phyloP scores from a whole-genome alignment of 345 rosid genomes.

The Durio zibethinus region DNA sequence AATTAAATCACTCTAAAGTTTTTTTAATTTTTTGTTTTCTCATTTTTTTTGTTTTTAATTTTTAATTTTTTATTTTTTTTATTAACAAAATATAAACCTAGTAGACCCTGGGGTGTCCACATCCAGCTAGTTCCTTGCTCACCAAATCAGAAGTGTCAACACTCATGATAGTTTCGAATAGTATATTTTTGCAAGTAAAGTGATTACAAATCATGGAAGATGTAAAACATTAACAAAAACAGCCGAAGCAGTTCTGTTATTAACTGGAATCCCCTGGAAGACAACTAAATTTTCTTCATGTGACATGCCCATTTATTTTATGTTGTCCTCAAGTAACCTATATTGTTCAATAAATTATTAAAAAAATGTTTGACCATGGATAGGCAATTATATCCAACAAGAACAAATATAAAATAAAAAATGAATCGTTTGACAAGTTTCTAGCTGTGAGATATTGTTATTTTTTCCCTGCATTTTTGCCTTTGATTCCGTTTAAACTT shows the following conservation, averaged over 20 bases:
- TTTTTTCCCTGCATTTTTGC: no score
- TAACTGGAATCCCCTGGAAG: background rate
- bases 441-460: no score
- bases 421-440: background rate
- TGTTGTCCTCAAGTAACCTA: background rate
- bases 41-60: no score
- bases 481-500: background rate
- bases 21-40: no score
- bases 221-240: background rate
- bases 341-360: background rate
- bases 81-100: no score
- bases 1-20: no score
- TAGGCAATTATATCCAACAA: background rate
- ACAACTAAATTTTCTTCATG: background rate
- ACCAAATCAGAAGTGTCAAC: background rate
- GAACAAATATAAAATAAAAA: background rate
- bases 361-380: background rate
- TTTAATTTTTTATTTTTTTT: no score
- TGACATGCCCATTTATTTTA: background rate
- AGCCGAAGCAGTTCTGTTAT: background rate
- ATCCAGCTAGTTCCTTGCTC: no score
- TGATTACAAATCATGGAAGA: background rate
- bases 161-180: background rate
- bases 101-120: no score
- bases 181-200: background rate